A percentile compares a stretch with the other conserved stretches of the same genome.
phyloP scores from a whole-genome alignment of 2,329 filamentous ascomycete species.

The Aspergillus niger region DNA sequence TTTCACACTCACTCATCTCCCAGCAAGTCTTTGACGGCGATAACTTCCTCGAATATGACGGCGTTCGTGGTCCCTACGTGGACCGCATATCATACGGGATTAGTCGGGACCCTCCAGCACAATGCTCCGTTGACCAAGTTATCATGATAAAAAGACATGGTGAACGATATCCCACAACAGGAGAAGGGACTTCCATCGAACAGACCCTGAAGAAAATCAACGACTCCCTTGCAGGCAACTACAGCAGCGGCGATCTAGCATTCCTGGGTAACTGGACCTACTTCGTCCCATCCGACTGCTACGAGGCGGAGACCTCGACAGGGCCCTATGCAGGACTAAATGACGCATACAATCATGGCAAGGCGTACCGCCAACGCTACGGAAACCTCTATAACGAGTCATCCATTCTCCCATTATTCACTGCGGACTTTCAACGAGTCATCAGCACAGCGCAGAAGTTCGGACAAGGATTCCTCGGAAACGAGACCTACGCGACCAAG shows the following conservation, averaged over 20 bases:
- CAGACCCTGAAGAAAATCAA: constrained; percentile 20
- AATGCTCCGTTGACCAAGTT: constrained; percentile 27
- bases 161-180: constrained; percentile 24
- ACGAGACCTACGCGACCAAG: constrained; percentile 23
- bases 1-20: constrained; percentile 1
- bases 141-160: constrained; percentile 28
- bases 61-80: constrained; percentile 24
- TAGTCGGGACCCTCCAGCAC: constrained; percentile 21
- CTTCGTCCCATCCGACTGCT: constrained; percentile 22
- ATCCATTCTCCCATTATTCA: constrained; percentile 20
- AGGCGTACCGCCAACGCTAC: constrained; percentile 24
- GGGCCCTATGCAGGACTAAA: constrained; percentile 24
- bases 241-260: constrained; percentile 21
- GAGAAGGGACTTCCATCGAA: constrained; percentile 14
- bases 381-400: constrained; percentile 21
- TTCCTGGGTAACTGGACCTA: constrained; percentile 27
- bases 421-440: constrained; percentile 22
- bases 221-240: background rate
- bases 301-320: constrained; percentile 21
- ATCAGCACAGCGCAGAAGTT: constrained; percentile 27
- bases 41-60: constrained; percentile 24
- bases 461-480: constrained; percentile 26
- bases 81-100: constrained; percentile 22
- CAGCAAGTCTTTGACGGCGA: constrained; percentile 20
- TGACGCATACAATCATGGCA: constrained; percentile 20